phyloP scores from a whole-genome alignment of 257 asterid genomes.

The Solanum virginianum region DNA sequence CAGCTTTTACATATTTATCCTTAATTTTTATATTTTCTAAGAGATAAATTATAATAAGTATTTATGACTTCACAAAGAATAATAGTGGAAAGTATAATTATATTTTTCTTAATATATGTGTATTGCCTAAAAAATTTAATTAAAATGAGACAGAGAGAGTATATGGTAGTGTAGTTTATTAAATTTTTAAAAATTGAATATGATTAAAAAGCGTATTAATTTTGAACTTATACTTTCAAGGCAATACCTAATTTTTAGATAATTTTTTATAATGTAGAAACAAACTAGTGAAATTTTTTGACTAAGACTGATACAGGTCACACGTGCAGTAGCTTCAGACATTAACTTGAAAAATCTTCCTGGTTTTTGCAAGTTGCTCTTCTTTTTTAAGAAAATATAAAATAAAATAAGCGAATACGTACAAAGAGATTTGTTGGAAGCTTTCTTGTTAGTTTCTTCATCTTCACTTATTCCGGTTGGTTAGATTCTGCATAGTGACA shows the following conservation, averaged over 20 bases:
- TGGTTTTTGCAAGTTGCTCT: conserved; percentile 2
- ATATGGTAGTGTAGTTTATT: too few relatives aligned
- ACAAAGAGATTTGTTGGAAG: conserved; percentile 2
- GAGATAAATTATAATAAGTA: too few relatives aligned
- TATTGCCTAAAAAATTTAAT: too few relatives aligned
- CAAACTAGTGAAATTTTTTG: not conserved
- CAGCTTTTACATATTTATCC: too few relatives aligned
- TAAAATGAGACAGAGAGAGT: too few relatives aligned
- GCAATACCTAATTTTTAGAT: not conserved
- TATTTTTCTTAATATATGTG: too few relatives aligned
- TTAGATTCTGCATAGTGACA: not conserved
- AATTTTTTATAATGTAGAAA: not conserved
- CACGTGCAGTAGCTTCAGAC: conserved; percentile 51
- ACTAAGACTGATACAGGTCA: conserved; percentile 22
- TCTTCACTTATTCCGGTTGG: not conserved
- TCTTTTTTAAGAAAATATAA: not conserved
- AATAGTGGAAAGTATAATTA: too few relatives aligned
- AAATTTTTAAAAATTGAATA: too few relatives aligned
- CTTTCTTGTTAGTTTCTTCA: conserved; percentile 1
- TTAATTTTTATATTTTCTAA: too few relatives aligned
- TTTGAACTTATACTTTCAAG: too few relatives aligned
- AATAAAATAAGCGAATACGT: not conserved
- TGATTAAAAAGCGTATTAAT: too few relatives aligned
- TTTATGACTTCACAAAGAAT: too few relatives aligned
- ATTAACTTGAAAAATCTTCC: not conserved